Percentiles rank a stretch among this genome's conserved stretches.
These are phyloP conservation scores for Paxillus involutus DNA, from an alignment of 768 basidiomycete genomes.

Conservation along the genomic window DNA sequence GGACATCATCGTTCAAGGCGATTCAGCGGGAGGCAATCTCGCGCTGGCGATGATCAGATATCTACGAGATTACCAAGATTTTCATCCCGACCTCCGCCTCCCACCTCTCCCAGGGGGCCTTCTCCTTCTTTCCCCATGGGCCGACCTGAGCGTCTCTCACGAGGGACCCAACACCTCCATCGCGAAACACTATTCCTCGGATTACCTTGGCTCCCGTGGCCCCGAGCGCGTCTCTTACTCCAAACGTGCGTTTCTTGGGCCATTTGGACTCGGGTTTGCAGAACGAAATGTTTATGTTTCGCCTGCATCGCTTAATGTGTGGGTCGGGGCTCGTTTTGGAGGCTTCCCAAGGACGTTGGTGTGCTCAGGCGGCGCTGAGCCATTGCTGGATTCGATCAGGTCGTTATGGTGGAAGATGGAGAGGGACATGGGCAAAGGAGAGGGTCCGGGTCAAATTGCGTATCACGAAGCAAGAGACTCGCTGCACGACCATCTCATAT, in stretches of 20 bases:
- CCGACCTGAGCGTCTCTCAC: constrained; percentile 20
- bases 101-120: constrained; percentile 28
- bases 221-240: constrained; percentile 27
- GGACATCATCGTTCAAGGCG: constrained; percentile 49
- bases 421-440: constrained; percentile 49
- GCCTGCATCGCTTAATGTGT: constrained; percentile 48
- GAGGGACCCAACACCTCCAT: constrained; percentile 37
- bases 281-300: constrained; percentile 58
- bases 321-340: constrained; percentile 42
- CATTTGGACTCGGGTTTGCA: constrained; percentile 45
- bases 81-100: constrained; percentile 14
- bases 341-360: constrained; percentile 65
- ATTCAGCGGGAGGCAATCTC: constrained; percentile 57
- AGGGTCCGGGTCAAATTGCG: constrained; percentile 36
- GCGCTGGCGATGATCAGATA: constrained; percentile 40
- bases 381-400: constrained; percentile 53
- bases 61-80: constrained; percentile 21
- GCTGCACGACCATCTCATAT: constrained; percentile 53
- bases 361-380: constrained; percentile 56
- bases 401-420: constrained; percentile 50
- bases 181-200: constrained; percentile 21
- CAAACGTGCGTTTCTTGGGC: constrained; percentile 46
- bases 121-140: constrained; percentile 37
- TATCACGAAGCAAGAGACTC: constrained; percentile 53
- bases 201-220: constrained; percentile 27